Evolutionary conservation across 129 eudicot species (phyloP).

Genomic region (Arctium minus): DNA sequence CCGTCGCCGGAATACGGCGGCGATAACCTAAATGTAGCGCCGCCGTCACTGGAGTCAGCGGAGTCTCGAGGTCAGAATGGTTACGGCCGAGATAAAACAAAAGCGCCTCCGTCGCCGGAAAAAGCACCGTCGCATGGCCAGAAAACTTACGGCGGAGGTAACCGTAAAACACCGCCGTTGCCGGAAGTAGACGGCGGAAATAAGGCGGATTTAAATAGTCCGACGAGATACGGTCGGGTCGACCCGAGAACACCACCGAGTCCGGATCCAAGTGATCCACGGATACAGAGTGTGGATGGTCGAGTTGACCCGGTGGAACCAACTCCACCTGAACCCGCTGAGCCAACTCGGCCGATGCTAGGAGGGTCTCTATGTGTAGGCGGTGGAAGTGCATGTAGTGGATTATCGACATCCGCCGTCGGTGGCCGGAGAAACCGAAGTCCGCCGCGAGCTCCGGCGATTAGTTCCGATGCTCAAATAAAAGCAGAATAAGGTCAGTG

Average conservation of each 20-base stretch:
- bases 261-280: slow-evolving; percentile 8
- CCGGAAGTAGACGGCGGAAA: background rate
- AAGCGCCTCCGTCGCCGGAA: background rate
- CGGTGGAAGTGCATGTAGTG: background rate
- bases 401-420: background rate
- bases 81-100: background rate
- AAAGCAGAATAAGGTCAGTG: background rate
- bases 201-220: background rate
- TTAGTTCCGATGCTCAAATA: background rate
- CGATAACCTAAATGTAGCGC: background rate
- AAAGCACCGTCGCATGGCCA: background rate
- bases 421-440: background rate
- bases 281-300: background rate
- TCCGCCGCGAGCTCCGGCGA: background rate
- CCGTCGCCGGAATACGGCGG: background rate
- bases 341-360: slow-evolving; percentile 3
- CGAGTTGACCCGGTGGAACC: background rate
- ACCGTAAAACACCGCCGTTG: too few relatives aligned
- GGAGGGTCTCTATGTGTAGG: background rate
- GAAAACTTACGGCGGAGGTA: background rate
- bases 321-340: slow-evolving; percentile 4
- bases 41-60: too few relatives aligned
- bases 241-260: background rate
- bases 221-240: background rate
- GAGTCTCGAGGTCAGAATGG: too few relatives aligned